Conservation (phyloP, 345 rosid genomes). For the Pugionium dolabratum region DNA sequence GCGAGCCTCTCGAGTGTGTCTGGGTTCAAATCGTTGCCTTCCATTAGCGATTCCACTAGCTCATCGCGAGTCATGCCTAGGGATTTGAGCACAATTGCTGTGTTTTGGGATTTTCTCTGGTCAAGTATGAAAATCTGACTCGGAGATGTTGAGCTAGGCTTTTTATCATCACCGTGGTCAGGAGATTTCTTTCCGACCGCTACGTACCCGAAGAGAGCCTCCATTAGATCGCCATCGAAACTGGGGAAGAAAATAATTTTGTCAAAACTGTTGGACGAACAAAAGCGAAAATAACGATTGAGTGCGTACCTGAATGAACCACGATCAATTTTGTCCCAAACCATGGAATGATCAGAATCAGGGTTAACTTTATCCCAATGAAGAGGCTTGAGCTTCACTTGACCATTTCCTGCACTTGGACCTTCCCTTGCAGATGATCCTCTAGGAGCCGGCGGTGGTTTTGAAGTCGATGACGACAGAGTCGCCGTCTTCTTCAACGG, state of each 20-base stretch:
- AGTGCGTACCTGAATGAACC: slow-evolving; percentile 75
- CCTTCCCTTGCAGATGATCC: slow-evolving; percentile 39
- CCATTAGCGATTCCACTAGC: slow-evolving; percentile 54
- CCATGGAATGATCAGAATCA: slow-evolving; percentile 70
- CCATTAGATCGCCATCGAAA: slow-evolving; percentile 84
- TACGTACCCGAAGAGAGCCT: slow-evolving; percentile 80
- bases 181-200: slow-evolving; percentile 60
- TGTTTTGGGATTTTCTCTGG: slow-evolving; percentile 72
- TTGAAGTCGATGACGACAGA: slow-evolving; percentile 33
- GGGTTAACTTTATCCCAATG: slow-evolving; percentile 87
- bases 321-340: slow-evolving; percentile 77
- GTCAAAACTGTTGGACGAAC: too few species aligned
- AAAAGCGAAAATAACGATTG: not conserved
- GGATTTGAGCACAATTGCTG: slow-evolving; percentile 73
- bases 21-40: slow-evolving; percentile 58
- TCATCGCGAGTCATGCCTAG: slow-evolving; percentile 53
- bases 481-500: slow-evolving; percentile 41
- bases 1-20: slow-evolving; percentile 74
- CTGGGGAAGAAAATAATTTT: slow-evolving; percentile 38
- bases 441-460: slow-evolving; percentile 46
- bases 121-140: slow-evolving; percentile 61
- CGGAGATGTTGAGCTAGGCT: slow-evolving; percentile 29
- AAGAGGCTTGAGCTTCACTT: slow-evolving; percentile 73
- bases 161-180: slow-evolving; percentile 20
- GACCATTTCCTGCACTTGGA: slow-evolving; percentile 41